These are phyloP conservation scores for Euphorbia tirucalli DNA, from an alignment of 345 rosid genomes.

Conservation along the genomic window DNA sequence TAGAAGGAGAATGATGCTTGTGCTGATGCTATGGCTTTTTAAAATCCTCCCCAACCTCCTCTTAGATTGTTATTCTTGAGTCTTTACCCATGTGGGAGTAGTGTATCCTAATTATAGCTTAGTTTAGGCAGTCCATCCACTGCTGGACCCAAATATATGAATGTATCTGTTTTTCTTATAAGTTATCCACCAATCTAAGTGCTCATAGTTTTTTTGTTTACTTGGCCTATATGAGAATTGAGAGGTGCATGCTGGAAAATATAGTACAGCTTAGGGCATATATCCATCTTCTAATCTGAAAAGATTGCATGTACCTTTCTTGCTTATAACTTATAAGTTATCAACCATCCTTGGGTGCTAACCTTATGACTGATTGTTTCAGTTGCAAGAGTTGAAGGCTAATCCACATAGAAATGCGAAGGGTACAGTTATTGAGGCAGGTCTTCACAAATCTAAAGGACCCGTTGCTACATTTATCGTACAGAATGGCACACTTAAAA, in stretches of 20 bases:
- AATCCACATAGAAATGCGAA: constrained; percentile 94
- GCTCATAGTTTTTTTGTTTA: too few relatives aligned
- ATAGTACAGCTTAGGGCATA: neutral
- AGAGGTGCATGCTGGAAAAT: neutral
- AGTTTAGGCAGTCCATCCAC: too few relatives aligned
- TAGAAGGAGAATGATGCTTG: neutral
- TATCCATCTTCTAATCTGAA: neutral
- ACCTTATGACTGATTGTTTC: constrained; percentile 36
- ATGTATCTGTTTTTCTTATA: too few relatives aligned
- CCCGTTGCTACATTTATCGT: constrained; percentile 85
- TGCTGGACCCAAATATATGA: too few relatives aligned
- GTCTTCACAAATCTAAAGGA: constrained; percentile 92
- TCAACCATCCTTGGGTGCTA: constrained; percentile 21
- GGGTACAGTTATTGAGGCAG: constrained; percentile 93
- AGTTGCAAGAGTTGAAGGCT: constrained; percentile 98
- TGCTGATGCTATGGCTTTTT: neutral
- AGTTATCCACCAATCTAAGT: too few relatives aligned
- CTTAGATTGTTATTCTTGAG: neutral
- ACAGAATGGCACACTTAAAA: constrained; percentile 91
- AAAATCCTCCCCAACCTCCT: neutral
- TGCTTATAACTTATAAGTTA: neutral
- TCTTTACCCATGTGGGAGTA: neutral
- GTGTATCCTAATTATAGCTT: neutral
- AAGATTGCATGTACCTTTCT: neutral
- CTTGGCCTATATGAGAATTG: too few relatives aligned